Evolutionary conservation across 495 filamentous ascomycete species (phyloP).

Genomic region (Aspergillus egyptiacus): DNA sequence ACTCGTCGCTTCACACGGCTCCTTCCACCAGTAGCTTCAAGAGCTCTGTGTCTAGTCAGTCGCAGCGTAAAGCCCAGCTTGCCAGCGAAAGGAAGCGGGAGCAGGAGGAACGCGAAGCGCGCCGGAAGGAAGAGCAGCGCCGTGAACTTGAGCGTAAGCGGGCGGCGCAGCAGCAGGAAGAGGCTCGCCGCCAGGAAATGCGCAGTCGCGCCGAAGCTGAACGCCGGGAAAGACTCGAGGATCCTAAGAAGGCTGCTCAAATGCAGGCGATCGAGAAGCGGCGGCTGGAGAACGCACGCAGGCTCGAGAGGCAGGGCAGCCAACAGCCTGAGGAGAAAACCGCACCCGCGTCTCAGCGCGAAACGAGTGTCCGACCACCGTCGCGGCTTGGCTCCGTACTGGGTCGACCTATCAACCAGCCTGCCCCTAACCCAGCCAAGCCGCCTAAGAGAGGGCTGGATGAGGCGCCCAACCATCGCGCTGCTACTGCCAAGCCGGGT

Average conservation of each 20-base stretch:
- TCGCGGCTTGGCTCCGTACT: slow-evolving; percentile 50
- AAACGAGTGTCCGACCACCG: slow-evolving; percentile 47
- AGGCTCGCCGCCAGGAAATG: slow-evolving; percentile 43
- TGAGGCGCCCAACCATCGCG: slow-evolving; percentile 43
- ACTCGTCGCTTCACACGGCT: slow-evolving; percentile 59
- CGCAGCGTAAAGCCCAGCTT: slow-evolving; percentile 54
- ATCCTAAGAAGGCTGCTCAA: slow-evolving; percentile 63
- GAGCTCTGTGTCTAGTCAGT: slow-evolving; percentile 54
- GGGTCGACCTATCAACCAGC: slow-evolving; percentile 41
- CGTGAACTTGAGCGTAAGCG: slow-evolving; percentile 72
- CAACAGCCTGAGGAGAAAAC: slow-evolving; percentile 34
- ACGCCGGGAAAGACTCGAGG: slow-evolving; percentile 44
- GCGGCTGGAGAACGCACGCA: slow-evolving; percentile 58
- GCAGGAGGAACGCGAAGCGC: slow-evolving; percentile 66
- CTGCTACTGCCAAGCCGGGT: slow-evolving; percentile 37
- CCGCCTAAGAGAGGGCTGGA: slow-evolving; percentile 57
- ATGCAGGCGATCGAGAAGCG: slow-evolving; percentile 64
- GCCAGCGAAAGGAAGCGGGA: slow-evolving; percentile 71
- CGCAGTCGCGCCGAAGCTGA: slow-evolving; percentile 43
- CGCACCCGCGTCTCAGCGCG: slow-evolving; percentile 35
- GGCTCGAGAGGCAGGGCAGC: slow-evolving; percentile 48
- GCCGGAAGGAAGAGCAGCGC: slow-evolving; percentile 74
- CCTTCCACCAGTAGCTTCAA: slow-evolving; percentile 63
- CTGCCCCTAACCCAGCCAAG: slow-evolving; percentile 58
- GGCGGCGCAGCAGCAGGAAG: slow-evolving; percentile 50